Conservation (phyloP, 495 filamentous ascomycete genomes). For the Letharia columbiana region DNA sequence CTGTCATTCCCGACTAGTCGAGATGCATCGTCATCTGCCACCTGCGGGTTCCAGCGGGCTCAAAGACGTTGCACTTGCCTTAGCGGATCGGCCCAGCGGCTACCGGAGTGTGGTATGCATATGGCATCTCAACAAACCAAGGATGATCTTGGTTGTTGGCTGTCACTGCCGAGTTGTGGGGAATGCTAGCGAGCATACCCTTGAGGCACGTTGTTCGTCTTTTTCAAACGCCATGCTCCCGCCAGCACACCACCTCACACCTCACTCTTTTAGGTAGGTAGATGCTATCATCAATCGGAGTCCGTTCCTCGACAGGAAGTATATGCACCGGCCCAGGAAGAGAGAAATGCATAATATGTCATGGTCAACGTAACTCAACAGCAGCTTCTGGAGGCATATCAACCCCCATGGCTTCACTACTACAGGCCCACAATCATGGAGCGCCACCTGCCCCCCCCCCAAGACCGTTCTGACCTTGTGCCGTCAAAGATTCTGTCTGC, state of each 20-base stretch:
- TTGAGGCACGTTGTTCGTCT: neutral
- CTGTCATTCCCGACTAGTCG: neutral
- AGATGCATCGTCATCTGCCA: neutral
- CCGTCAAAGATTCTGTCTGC: neutral
- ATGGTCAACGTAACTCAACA: neutral
- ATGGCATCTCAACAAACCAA: neutral
- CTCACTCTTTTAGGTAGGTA: neutral
- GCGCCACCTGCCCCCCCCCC: neutral
- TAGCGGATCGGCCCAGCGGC: constrained; percentile 3
- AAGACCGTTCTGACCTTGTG: neutral
- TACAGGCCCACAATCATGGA: neutral
- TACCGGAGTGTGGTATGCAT: neutral
- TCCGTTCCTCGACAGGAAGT: neutral
- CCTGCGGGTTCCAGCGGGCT: neutral
- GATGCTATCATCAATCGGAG: neutral
- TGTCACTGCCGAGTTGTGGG: constrained; percentile 1
- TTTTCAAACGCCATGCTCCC: neutral
- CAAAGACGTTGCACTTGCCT: neutral
- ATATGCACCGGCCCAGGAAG: neutral
- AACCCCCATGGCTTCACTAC: neutral
- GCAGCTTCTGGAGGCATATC: neutral
- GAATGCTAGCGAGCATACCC: neutral
- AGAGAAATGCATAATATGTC: neutral
- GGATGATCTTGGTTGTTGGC: neutral
- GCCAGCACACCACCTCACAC: neutral